phyloP scores from a whole-genome alignment of 2,329 filamentous ascomycete genomes.

The Colletotrichum trifolii region DNA sequence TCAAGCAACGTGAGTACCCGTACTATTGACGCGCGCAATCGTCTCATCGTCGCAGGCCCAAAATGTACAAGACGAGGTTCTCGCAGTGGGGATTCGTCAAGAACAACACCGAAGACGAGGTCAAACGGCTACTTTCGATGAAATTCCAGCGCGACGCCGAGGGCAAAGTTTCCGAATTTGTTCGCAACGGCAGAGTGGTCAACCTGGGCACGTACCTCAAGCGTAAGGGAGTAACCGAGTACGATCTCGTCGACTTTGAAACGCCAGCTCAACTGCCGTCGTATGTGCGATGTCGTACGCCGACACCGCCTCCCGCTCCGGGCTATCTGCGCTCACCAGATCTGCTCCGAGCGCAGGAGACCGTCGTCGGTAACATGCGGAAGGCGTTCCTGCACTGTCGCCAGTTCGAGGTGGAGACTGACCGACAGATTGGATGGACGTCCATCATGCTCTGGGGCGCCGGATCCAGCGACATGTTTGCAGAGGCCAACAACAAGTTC shows the following conservation, averaged over 20 bases:
- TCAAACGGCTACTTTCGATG: conserved; percentile 61
- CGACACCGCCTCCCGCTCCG: conserved; percentile 55
- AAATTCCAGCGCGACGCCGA: conserved; percentile 64
- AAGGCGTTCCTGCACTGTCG: conserved; percentile 58
- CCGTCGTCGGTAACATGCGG: conserved; percentile 55
- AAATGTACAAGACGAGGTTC: conserved; percentile 68
- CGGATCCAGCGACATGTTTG: conserved; percentile 55
- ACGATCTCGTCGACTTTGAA: conserved; percentile 61
- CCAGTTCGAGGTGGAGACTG: conserved; percentile 53
- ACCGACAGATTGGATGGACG: conserved; percentile 52
- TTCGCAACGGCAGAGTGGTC: conserved; percentile 63
- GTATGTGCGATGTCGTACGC: conserved; percentile 57
- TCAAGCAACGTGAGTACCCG: conserved; percentile 57
- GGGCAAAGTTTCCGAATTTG: conserved; percentile 64
- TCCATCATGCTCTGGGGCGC: conserved; percentile 57
- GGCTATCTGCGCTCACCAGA: conserved; percentile 56
- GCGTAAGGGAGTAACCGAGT: conserved; percentile 64
- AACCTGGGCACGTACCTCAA: conserved; percentile 64
- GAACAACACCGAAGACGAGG: conserved; percentile 65
- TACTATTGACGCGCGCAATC: too few species aligned
- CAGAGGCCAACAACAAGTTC: conserved; percentile 56
- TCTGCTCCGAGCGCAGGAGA: conserved; percentile 56
- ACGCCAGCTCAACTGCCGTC: conserved; percentile 54
- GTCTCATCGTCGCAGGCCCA: conserved; percentile 51
- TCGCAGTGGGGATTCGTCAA: conserved; percentile 67